Percentiles rank a stretch among this genome's conserved stretches.
phyloP scores from a whole-genome alignment of 2,329 filamentous ascomycete species.

The Calonectria hongkongensis region DNA sequence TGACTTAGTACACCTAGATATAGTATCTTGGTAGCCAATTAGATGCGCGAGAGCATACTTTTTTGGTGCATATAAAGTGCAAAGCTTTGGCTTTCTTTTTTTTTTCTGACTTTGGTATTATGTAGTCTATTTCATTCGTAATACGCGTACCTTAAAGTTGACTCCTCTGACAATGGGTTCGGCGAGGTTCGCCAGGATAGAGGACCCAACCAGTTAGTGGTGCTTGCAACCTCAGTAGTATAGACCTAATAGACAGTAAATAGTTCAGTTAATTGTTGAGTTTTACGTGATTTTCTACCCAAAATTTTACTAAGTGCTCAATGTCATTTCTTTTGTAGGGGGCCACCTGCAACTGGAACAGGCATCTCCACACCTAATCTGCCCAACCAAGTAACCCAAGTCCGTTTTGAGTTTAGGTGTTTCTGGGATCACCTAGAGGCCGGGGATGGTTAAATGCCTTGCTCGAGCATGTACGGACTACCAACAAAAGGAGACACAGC shows the following conservation, averaged over 20 bases:
- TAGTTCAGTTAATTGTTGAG: too few species aligned
- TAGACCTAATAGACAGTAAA: too few species aligned
- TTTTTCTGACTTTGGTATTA: not conserved
- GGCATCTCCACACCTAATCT: slow-evolving; percentile 11
- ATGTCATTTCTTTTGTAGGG: not conserved
- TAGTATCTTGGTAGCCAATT: too few species aligned
- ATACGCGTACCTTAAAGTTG: not conserved
- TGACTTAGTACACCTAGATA: not conserved
- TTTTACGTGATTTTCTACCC: not conserved
- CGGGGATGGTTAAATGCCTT: slow-evolving; percentile 1
- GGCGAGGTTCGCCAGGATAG: not conserved
- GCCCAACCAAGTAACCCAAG: not conserved
- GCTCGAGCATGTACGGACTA: not conserved
- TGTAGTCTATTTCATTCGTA: not conserved
- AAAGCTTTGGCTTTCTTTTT: not conserved
- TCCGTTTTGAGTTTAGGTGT: slow-evolving; percentile 16
- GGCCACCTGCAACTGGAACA: not conserved
- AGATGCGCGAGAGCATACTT: not conserved
- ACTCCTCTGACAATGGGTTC: too few species aligned
- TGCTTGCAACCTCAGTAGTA: too few species aligned
- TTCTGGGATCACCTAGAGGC: not conserved
- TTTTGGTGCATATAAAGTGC: not conserved
- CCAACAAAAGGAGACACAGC: slow-evolving; percentile 6
- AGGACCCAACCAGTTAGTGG: not conserved
- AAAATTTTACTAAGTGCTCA: not conserved